Evolutionary conservation across 495 filamentous ascomycete species (phyloP).

Genomic region (Neurospora sp.): DNA sequence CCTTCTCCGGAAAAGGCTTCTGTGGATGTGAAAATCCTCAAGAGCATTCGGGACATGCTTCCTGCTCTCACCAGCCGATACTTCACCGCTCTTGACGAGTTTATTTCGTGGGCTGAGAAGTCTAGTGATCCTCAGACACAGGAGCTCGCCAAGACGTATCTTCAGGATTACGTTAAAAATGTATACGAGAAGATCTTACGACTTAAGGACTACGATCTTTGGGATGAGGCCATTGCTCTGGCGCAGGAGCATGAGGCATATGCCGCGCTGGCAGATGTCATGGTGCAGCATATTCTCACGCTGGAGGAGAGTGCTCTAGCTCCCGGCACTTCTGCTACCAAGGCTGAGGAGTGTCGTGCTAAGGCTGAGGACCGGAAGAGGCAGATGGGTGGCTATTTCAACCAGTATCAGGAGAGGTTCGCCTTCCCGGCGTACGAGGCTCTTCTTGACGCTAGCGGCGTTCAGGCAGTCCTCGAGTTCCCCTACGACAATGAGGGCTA

Average conservation of each 20-base stretch:
- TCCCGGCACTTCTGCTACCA: conserved; percentile 11
- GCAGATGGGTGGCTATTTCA: conserved; percentile 51
- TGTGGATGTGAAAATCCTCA: conserved; percentile 18
- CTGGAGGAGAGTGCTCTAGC: conserved; percentile 18
- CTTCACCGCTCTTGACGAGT: conserved; percentile 33
- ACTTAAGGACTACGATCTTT: conserved; percentile 58
- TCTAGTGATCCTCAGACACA: conserved; percentile 25
- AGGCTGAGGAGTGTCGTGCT: conserved; percentile 17
- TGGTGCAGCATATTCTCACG: conserved; percentile 30
- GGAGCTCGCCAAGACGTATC: conserved; percentile 26
- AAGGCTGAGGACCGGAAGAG: conserved; percentile 26
- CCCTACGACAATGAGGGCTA: conserved; percentile 49
- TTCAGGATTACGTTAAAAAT: conserved; percentile 27
- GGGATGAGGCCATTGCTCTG: conserved; percentile 56
- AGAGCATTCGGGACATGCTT: conserved; percentile 27
- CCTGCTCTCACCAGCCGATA: conserved; percentile 37
- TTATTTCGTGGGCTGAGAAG: conserved; percentile 27
- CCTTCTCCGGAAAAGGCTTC: conserved; percentile 3
- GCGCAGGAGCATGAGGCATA: conserved; percentile 67
- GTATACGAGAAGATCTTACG: conserved; percentile 31
- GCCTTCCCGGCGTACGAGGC: conserved; percentile 72
- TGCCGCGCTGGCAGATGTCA: conserved; percentile 54
- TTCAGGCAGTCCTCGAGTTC: conserved; percentile 59
- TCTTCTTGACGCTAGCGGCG: conserved; percentile 53
- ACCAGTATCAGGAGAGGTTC: conserved; percentile 63